Evolutionary conservation across 257 asterid species (phyloP).

Genomic region (Cynanchum wilfordii): DNA sequence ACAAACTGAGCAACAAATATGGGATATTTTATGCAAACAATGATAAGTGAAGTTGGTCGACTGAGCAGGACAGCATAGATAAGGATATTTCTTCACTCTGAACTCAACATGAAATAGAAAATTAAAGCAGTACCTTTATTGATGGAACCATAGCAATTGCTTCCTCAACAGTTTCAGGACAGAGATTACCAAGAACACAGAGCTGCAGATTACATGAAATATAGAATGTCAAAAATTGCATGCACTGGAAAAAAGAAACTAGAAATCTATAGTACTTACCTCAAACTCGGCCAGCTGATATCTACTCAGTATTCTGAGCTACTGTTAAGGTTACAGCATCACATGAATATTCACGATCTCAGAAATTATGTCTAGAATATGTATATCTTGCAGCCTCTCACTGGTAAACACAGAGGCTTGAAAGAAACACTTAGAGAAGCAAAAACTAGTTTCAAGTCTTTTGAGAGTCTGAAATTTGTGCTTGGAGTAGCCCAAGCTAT

Average conservation of each 20-base stretch:
- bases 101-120: neutral
- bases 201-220: constrained; percentile 48
- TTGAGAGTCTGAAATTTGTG: neutral
- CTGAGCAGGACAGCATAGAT: neutral
- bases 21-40: neutral
- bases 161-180: constrained; percentile 93
- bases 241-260: neutral
- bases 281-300: constrained; percentile 91
- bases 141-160: constrained; percentile 96
- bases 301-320: constrained; percentile 69
- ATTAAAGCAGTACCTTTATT: constrained; percentile 59
- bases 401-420: no score
- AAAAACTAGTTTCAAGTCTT: neutral
- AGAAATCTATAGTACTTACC: constrained; percentile 28
- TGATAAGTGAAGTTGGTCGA: neutral
- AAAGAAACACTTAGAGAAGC: no score
- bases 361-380: neutral
- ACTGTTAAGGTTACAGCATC: constrained; percentile 32
- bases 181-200: constrained; percentile 81
- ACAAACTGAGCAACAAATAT: neutral
- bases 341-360: neutral
- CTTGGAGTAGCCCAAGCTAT: no score
- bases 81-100: neutral
- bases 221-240: neutral
- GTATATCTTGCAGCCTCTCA: neutral